Evolutionary conservation across 331 rosid genomes (phyloP), one percentile per base, ranked within the genome.

Genomic region (Spiraea crenata): DNA sequence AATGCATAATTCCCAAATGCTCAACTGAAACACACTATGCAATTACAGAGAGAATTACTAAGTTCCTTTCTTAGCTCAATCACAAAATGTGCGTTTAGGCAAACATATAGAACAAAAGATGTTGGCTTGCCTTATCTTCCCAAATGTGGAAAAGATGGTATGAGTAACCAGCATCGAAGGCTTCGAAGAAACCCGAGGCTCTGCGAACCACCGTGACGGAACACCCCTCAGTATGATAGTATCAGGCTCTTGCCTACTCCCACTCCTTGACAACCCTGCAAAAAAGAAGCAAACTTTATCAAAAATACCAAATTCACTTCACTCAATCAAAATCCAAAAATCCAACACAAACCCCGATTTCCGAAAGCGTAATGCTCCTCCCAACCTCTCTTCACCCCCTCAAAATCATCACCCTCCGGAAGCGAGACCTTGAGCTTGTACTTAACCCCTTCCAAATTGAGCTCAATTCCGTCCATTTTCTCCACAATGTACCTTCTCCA

Each of bases 161-260:
- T 91, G 99, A 5, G 96, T 89, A 34, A 93, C 99, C 55, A 93
- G 86, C 95, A 89, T 82, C 51, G 99, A 93, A 75, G 96, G 96
- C 83, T 93, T 91, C 1, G 99, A 93, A 13, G 97, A 93, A 83
- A 93, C 97, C 70, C 90, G 73, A 0, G 97, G 96, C 82, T 93
- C 99, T 0, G 97, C 88, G 52, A 93, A 93, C 99, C 99, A 93
- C 44, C 97, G 81, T 10, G 97, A 93, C 0, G 99, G 99, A 15
- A 86, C 77, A 5, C 90, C 95, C 51, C 85, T 78, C 41, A 93
- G 66, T 10, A 88, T 70, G 41, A 91, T 75, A 0, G 99, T 93
- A 74, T 93, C 97, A 1, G 91, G 88, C 54, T 87, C 89, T 44
- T 79, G 85, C 46, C 57, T 25, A 25, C 31, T 83, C 81, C 76